Evolutionary conservation across 805 yeast genomes (phyloP).

Genomic region (Barnettozyma pratensis): DNA sequence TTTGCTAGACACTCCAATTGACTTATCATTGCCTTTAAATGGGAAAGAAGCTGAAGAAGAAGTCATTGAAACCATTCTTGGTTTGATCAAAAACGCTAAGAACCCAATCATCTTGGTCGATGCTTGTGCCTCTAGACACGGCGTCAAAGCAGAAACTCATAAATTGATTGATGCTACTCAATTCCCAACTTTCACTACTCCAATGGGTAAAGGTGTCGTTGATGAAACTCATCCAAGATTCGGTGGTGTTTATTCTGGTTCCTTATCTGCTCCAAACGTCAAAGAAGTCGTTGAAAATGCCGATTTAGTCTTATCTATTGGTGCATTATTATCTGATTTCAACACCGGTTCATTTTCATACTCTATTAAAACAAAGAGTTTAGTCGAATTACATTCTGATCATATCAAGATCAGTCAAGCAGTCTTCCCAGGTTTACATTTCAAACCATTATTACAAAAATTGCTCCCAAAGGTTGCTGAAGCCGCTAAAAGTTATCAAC

Average conservation of each 20-base stretch:
- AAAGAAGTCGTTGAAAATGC: conserved; percentile 67
- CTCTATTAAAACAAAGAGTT: conserved; percentile 66
- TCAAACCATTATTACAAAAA: conserved; percentile 50
- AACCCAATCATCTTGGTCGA: conserved; percentile 77
- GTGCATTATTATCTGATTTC: conserved; percentile 82
- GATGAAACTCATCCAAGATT: conserved; percentile 69
- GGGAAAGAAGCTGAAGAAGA: conserved; percentile 59
- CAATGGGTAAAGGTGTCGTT: conserved; percentile 83
- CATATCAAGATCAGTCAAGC: conserved; percentile 66
- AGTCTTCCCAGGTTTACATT: conserved; percentile 66
- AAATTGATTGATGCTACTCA: conserved; percentile 60
- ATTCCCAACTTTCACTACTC: conserved; percentile 81
- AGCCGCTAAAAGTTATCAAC: conserved; percentile 39
- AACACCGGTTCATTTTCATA: conserved; percentile 86
- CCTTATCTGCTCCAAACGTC: conserved; percentile 66
- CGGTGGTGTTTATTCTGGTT: conserved; percentile 84
- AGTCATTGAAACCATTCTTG: conserved; percentile 48
- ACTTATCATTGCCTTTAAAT: conserved; percentile 52
- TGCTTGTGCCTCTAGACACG: conserved; percentile 82
- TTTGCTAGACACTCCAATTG: conserved; percentile 58
- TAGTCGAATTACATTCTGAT: conserved; percentile 76
- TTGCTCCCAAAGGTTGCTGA: conserved; percentile 34
- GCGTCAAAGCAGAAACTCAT: conserved; percentile 54
- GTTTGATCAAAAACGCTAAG: conserved; percentile 49
- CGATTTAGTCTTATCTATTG: conserved; percentile 73